phyloP scores from a whole-genome alignment of 352 stramenopile species.

The Phytophthora sojae region DNA sequence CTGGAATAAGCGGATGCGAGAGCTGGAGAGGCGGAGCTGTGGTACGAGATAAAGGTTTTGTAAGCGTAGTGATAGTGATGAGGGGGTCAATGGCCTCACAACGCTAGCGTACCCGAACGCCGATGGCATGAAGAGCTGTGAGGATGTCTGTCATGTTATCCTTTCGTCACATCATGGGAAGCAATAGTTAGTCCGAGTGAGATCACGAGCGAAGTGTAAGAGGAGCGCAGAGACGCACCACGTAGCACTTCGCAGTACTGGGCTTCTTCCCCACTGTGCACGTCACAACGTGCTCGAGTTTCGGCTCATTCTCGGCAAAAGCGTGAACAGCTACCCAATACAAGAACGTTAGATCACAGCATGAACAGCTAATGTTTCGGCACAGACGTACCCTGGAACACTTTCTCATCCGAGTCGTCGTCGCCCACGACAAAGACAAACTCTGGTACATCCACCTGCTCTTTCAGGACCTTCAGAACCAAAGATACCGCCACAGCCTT shows the following conservation, averaged over 20 bases:
- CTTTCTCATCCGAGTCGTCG: conserved; percentile 97
- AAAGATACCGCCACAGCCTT: conserved; percentile 67
- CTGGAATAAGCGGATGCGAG: conserved; percentile 32
- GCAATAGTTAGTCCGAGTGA: not conserved
- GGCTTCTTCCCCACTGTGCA: conserved; percentile 98
- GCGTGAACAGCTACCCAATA: conserved; percentile 51
- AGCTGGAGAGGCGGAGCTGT: conserved; percentile 31
- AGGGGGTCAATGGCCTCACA: not conserved
- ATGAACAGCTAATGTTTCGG: not conserved
- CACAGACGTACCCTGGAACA: conserved; percentile 60
- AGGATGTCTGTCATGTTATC: conserved; percentile 67
- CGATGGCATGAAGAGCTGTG: conserved; percentile 56
- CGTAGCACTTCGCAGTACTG: conserved; percentile 95
- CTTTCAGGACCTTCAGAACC: conserved; percentile 64
- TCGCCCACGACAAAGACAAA: conserved; percentile 97
- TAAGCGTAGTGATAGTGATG: not conserved
- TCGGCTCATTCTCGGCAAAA: conserved; percentile 44
- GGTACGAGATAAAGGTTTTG: not conserved
- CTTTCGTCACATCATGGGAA: conserved; percentile 21
- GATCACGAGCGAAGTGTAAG: not conserved
- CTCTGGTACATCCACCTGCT: conserved; percentile 81
- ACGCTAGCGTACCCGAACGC: conserved; percentile 48
- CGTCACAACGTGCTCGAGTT: conserved; percentile 84
- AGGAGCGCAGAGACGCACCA: conserved; percentile 49
- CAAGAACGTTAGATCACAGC: not conserved